phyloP scores from a whole-genome alignment of 768 basidiomycete genomes.

The Mycena epipterygia region DNA sequence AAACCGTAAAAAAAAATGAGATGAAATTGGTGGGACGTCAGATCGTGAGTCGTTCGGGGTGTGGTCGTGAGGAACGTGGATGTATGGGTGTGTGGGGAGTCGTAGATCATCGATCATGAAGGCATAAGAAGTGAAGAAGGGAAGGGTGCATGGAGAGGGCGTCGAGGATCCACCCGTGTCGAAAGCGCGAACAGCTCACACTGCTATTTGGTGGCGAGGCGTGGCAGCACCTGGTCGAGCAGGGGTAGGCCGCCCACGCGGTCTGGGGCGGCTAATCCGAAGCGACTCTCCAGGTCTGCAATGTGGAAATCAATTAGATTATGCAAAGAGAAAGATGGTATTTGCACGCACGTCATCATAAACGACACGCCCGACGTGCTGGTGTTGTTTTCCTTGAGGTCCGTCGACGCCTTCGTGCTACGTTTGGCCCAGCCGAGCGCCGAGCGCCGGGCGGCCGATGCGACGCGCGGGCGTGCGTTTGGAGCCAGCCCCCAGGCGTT shows the following conservation, averaged over 20 bases:
- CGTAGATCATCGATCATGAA: conserved; percentile 12
- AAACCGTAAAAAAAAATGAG: not conserved
- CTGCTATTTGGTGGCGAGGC: conserved; percentile 19
- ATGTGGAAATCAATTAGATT: conserved; percentile 4
- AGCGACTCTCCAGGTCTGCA: conserved; percentile 62
- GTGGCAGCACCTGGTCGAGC: conserved; percentile 45
- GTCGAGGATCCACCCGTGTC: not conserved
- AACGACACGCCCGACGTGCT: conserved; percentile 49
- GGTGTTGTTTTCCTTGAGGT: conserved; percentile 67
- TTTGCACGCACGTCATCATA: conserved; percentile 70
- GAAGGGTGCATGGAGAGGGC: not conserved
- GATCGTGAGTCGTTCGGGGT: conserved; percentile 13
- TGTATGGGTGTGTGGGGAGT: not conserved
- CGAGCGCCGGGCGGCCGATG: conserved; percentile 67
- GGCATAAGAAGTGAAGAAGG: not conserved
- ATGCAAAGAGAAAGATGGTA: not conserved
- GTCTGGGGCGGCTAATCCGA: conserved; percentile 64
- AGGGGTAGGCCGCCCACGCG: conserved; percentile 62
- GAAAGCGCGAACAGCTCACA: conserved; percentile 6
- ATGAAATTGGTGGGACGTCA: conserved; percentile 1
- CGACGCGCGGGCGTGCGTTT: conserved; percentile 65
- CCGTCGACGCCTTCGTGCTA: conserved; percentile 63
- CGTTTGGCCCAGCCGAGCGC: conserved; percentile 78
- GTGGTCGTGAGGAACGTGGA: conserved; percentile 15
- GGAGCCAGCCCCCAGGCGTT: conserved; percentile 49